Evolutionary conservation across 164 flowering plant genomes (phyloP).

Genomic region (Macadamia tetraphylla): DNA sequence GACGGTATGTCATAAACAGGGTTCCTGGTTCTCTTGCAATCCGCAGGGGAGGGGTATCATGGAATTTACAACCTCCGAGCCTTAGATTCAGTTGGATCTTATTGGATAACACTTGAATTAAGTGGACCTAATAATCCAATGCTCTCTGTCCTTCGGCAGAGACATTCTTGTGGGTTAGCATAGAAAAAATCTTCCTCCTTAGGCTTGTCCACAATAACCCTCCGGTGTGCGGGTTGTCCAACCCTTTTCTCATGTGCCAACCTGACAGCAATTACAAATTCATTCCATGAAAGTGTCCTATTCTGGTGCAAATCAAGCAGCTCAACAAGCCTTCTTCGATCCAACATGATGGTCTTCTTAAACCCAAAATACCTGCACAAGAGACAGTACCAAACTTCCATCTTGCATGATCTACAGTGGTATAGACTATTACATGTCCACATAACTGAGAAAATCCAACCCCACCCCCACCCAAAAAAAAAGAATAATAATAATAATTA

Average conservation of each 20-base stretch:
- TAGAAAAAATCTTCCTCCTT: conserved; percentile 98
- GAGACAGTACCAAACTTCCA: background rate
- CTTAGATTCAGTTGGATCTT: background rate
- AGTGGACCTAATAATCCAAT: conserved; percentile 16
- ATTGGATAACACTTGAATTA: conserved; percentile 12
- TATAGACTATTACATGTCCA: too few species aligned
- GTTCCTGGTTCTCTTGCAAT: background rate
- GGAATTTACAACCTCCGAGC: background rate
- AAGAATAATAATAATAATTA: too few species aligned
- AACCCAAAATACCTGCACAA: conserved; percentile 82
- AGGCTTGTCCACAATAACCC: conserved; percentile 62
- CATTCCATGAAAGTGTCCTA: conserved; percentile 63
- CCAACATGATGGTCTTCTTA: conserved; percentile 53
- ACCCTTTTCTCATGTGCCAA: conserved; percentile 46
- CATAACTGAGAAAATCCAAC: too few species aligned
- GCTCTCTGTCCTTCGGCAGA: conserved; percentile 51
- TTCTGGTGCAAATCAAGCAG: conserved; percentile 75
- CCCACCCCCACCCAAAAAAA: too few species aligned
- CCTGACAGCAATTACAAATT: conserved; percentile 54
- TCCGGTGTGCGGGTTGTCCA: conserved; percentile 63
- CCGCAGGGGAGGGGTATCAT: background rate
- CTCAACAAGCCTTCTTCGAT: conserved; percentile 63
- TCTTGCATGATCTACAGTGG: too few species aligned
- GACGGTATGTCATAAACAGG: background rate
- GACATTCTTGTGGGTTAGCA: conserved; percentile 91